These are phyloP conservation scores for Leishmania turanica DNA, from an alignment of 208 protist genomes.

Conservation along the genomic window DNA sequence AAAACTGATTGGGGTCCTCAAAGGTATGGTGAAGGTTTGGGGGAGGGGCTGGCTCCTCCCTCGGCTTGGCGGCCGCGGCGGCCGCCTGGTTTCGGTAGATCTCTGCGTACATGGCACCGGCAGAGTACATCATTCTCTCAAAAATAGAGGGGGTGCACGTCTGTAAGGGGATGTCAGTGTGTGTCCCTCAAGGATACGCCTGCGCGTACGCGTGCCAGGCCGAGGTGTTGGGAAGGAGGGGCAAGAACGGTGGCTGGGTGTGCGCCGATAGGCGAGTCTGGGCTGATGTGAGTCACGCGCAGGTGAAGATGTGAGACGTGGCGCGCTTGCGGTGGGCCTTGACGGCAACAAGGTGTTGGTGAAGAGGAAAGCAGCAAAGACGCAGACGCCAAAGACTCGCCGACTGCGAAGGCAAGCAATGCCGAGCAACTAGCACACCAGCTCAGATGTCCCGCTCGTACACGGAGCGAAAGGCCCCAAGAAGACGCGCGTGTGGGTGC, in stretches of 20 bases:
- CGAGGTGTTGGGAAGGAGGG: not conserved
- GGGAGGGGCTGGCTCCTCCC: conserved; percentile 13
- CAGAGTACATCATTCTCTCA: conserved; percentile 20
- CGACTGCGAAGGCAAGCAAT: not conserved
- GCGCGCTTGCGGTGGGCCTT: not conserved
- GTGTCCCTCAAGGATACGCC: not conserved
- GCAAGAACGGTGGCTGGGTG: not conserved
- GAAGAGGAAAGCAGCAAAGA: not conserved
- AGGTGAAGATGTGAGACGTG: not conserved
- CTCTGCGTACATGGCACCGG: conserved; percentile 33
- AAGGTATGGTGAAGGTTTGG: conserved; percentile 53
- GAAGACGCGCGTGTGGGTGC: not conserved
- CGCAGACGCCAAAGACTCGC: not conserved
- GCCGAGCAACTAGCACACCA: not conserved
- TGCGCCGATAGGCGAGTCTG: not conserved
- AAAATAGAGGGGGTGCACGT: not conserved
- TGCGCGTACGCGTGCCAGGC: not conserved
- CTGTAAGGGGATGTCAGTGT: not conserved
- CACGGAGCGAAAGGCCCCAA: not conserved
- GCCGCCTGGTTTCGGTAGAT: conserved; percentile 16
- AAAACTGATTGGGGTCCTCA: conserved; percentile 45
- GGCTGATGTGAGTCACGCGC: too few species aligned
- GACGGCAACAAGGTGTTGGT: too few species aligned
- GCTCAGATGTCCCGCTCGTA: not conserved
- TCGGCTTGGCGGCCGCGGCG: conserved; percentile 12